phyloP scores from a whole-genome alignment of 768 basidiomycete species.

The Royoungia palumana region DNA sequence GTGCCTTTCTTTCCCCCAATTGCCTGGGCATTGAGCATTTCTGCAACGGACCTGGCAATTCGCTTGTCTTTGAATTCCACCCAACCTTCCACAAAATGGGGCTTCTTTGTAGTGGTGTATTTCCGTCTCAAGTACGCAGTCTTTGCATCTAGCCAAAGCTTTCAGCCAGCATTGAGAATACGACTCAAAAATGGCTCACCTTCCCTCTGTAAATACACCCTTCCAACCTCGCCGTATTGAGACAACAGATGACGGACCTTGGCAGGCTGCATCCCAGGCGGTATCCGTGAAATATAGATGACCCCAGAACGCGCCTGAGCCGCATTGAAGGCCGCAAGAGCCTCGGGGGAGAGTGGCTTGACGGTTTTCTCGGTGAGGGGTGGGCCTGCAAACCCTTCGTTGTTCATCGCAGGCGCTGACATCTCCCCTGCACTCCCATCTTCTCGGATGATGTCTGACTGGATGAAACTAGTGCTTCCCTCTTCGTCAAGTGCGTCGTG shows the following conservation, averaged over 20 bases:
- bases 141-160: slow-evolving; percentile 61
- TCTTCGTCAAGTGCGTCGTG: slow-evolving; percentile 1
- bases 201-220: slow-evolving; percentile 92
- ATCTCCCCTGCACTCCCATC: slow-evolving; percentile 29
- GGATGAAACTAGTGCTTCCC: neutral
- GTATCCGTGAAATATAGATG: slow-evolving; percentile 92
- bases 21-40: slow-evolving; percentile 92
- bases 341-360: slow-evolving; percentile 72
- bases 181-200: slow-evolving; percentile 43
- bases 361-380: slow-evolving; percentile 43
- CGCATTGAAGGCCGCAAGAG: slow-evolving; percentile 68
- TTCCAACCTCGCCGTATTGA: slow-evolving; percentile 83
- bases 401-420: slow-evolving; percentile 43
- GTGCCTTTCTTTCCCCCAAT: slow-evolving; percentile 92
- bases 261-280: slow-evolving; percentile 95
- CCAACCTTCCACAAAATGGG: slow-evolving; percentile 96
- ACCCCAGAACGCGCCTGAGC: slow-evolving; percentile 79
- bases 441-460: slow-evolving; percentile 18
- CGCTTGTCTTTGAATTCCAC: slow-evolving; percentile 96
- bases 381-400: slow-evolving; percentile 56
- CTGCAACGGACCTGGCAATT: slow-evolving; percentile 84
- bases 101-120: slow-evolving; percentile 77
- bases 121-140: slow-evolving; percentile 81
- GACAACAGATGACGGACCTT: slow-evolving; percentile 95
- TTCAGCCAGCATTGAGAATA: neutral